Conservation (phyloP, 1,284 basidiomycete genomes). For the Irpex sp. region DNA sequence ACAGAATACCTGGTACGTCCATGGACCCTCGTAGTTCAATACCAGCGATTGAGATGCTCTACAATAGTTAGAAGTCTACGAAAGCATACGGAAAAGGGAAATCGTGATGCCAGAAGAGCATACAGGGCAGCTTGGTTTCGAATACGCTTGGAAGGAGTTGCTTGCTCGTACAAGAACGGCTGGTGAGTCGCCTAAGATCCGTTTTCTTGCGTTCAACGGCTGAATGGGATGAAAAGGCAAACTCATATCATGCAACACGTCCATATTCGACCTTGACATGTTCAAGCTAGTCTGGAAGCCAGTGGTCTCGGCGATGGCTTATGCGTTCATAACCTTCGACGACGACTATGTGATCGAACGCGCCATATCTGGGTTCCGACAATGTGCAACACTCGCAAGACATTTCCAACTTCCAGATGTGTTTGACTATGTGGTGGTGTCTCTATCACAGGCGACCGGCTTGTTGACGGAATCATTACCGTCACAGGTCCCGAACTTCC, state of each 20-base stretch:
- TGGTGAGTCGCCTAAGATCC: constrained; percentile 40
- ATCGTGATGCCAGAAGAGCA: constrained; percentile 99
- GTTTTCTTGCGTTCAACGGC: background rate
- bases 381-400: constrained; percentile 92
- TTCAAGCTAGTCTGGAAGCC: constrained; percentile 92
- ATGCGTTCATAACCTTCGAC: constrained; percentile 92
- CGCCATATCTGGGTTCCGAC: constrained; percentile 92
- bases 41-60: background rate
- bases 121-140: constrained; percentile 94
- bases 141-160: constrained; percentile 98
- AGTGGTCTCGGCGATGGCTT: constrained; percentile 86
- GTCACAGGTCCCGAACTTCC: constrained; percentile 79
- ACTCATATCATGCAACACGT: constrained; percentile 77
- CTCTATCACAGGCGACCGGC: constrained; percentile 85
- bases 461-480: constrained; percentile 74
- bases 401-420: constrained; percentile 90
- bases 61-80: constrained; percentile 80
- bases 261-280: constrained; percentile 87
- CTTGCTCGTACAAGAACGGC: constrained; percentile 79
- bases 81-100: constrained; percentile 91
- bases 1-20: constrained; percentile 76
- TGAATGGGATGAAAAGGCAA: constrained; percentile 45
- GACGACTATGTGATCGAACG: constrained; percentile 97
- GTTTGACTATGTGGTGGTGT: constrained; percentile 94
- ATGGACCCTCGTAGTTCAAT: too few relatives aligned